Conservation (phyloP, 2,329 filamentous ascomycete species). For the Chaetomium olivaceum region DNA sequence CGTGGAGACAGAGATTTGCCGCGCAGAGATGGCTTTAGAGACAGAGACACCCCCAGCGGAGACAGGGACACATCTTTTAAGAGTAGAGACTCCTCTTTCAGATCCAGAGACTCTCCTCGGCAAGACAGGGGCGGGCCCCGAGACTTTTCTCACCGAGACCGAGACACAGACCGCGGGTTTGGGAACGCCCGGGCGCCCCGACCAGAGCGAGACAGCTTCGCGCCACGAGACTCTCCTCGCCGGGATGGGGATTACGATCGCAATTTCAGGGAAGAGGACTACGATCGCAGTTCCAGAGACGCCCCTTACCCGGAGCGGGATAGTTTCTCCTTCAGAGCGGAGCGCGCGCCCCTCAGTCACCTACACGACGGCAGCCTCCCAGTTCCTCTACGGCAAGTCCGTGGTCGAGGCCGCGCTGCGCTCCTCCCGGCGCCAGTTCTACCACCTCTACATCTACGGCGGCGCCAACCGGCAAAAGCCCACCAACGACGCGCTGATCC, state of each 20-base stretch:
- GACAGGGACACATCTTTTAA: not conserved
- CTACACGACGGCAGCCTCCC: conserved; percentile 81
- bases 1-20: too few relatives aligned
- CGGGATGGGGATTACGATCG: not conserved
- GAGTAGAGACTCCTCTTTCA: not conserved
- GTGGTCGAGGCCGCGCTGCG: conserved; percentile 78
- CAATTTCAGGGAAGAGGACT: not conserved
- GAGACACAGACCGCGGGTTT: not conserved
- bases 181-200: not conserved
- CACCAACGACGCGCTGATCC: conserved; percentile 39
- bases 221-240: not conserved
- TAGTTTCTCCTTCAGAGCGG: conserved; percentile 1
- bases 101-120: not conserved
- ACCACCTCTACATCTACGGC: conserved; percentile 78
- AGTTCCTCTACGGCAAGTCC: conserved; percentile 85
- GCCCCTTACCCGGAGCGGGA: not conserved
- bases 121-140: not conserved
- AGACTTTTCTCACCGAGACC: not conserved
- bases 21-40: not conserved
- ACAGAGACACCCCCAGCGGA: not conserved
- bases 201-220: not conserved
- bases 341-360: conserved; percentile 36
- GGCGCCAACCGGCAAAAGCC: conserved; percentile 55
- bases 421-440: conserved; percentile 67
- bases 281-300: not conserved